Conservation (phyloP, 345 rosid species). For the Crucihimalaya himalaica region DNA sequence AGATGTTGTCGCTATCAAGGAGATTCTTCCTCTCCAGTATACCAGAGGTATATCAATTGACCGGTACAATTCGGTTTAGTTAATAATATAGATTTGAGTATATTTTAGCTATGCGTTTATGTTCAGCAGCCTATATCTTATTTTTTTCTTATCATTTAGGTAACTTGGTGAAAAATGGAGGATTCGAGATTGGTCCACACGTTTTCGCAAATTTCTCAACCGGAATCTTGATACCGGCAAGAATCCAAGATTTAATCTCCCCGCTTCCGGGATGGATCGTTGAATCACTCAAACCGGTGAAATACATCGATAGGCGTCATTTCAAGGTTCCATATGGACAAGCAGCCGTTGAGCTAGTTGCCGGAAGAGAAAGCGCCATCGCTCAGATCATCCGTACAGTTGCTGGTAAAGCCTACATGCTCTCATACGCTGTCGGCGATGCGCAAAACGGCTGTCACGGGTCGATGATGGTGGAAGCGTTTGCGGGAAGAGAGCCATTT, state of each 20-base stretch:
- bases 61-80: slow-evolving; percentile 8
- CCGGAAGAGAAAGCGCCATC: slow-evolving; percentile 90
- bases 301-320: slow-evolving; percentile 63
- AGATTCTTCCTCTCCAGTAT: slow-evolving; percentile 52
- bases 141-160: slow-evolving; percentile 5
- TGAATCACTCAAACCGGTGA: slow-evolving; percentile 81
- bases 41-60: slow-evolving; percentile 38
- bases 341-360: slow-evolving; percentile 65
- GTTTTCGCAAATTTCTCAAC: slow-evolving; percentile 78
- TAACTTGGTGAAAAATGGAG: slow-evolving; percentile 76
- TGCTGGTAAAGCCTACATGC: slow-evolving; percentile 45
- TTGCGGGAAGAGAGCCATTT: slow-evolving; percentile 51
- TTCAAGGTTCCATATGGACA: slow-evolving; percentile 63
- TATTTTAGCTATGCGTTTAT: neutral
- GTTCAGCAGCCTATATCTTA: neutral
- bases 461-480: slow-evolving; percentile 85
- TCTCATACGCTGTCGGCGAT: slow-evolving; percentile 66
- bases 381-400: slow-evolving; percentile 73
- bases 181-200: slow-evolving; percentile 78
- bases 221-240: slow-evolving; percentile 76
- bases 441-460: slow-evolving; percentile 77
- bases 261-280: slow-evolving; percentile 90
- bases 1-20: slow-evolving; percentile 86
- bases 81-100: neutral
- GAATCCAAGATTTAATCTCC: slow-evolving; percentile 50